A percentile compares a stretch with the other conserved stretches of the same genome.
Evolutionary conservation across 306 rosid genomes (phyloP).

Genomic region (Ceratonia siliqua): DNA sequence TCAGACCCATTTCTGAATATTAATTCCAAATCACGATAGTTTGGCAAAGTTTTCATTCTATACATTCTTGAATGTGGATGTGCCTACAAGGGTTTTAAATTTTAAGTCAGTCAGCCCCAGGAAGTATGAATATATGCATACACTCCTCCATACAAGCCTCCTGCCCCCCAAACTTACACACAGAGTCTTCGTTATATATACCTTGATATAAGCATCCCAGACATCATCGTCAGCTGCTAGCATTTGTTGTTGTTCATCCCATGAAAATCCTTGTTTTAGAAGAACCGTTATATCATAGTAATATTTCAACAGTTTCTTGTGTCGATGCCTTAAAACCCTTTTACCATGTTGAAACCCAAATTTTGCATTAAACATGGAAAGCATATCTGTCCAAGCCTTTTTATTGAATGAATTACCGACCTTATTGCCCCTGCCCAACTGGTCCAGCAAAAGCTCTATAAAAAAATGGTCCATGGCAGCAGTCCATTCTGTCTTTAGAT

Average conservation of each 20-base stretch:
- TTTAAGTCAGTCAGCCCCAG: slow-evolving; percentile 9
- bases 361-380: slow-evolving; percentile 55
- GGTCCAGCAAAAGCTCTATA: slow-evolving; percentile 74
- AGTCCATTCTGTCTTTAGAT: slow-evolving; percentile 63
- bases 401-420: slow-evolving; percentile 52
- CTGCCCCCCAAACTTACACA: slow-evolving; percentile 5
- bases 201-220: slow-evolving; percentile 80
- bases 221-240: slow-evolving; percentile 59
- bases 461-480: slow-evolving; percentile 68
- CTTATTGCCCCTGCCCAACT: slow-evolving; percentile 63
- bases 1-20: slow-evolving; percentile 53
- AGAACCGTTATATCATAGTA: slow-evolving; percentile 54
- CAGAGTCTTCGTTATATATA: slow-evolving; percentile 23
- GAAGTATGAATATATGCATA: neutral
- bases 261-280: slow-evolving; percentile 61
- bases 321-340: slow-evolving; percentile 69
- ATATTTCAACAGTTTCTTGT: slow-evolving; percentile 66
- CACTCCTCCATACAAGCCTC: slow-evolving; percentile 18
- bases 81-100: slow-evolving; percentile 48
- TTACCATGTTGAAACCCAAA: slow-evolving; percentile 64
- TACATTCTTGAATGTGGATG: slow-evolving; percentile 64
- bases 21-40: slow-evolving; percentile 61
- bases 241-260: slow-evolving; percentile 66
- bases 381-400: slow-evolving; percentile 75
- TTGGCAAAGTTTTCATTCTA: slow-evolving; percentile 70